phyloP scores from a whole-genome alignment of 805 yeast species.

The Cyberlindnera samutprakarnensis region DNA sequence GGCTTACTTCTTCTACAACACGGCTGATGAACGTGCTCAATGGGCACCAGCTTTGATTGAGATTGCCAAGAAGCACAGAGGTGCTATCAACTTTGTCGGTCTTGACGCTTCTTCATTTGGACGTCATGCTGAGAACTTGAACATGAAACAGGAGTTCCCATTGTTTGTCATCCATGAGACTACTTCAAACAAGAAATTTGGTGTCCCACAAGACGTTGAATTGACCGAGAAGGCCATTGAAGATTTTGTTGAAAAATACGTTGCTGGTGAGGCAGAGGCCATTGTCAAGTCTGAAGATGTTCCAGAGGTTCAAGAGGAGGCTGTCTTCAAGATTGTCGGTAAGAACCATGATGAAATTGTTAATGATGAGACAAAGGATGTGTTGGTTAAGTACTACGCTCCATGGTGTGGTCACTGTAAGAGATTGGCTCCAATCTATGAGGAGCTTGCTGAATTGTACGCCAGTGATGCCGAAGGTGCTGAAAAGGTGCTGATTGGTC shows the following conservation, averaged over 20 bases:
- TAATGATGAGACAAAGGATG: conserved; percentile 51
- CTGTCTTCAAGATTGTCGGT: conserved; percentile 74
- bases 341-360: conserved; percentile 70
- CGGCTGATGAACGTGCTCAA: conserved; percentile 55
- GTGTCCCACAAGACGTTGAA: conserved; percentile 51
- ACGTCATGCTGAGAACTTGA: conserved; percentile 78
- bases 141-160: conserved; percentile 82
- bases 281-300: conserved; percentile 78
- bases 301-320: conserved; percentile 74
- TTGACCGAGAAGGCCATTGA: conserved; percentile 48
- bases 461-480: conserved; percentile 39
- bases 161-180: conserved; percentile 82
- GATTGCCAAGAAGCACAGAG: conserved; percentile 70
- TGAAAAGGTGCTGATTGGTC: conserved; percentile 65
- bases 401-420: conserved; percentile 99
- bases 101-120: conserved; percentile 77
- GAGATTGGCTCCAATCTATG: conserved; percentile 81
- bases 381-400: conserved; percentile 87
- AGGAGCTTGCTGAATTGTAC: conserved; percentile 73
- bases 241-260: conserved; percentile 55
- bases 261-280: conserved; percentile 60
- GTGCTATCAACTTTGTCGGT: conserved; percentile 80
- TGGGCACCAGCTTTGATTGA: conserved; percentile 45
- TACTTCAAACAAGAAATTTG: conserved; percentile 63
- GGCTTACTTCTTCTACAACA: conserved; percentile 80